These are phyloP conservation scores for Solanum hybrid DNA, from an alignment of 305 asterid species.

Conservation along the genomic window DNA sequence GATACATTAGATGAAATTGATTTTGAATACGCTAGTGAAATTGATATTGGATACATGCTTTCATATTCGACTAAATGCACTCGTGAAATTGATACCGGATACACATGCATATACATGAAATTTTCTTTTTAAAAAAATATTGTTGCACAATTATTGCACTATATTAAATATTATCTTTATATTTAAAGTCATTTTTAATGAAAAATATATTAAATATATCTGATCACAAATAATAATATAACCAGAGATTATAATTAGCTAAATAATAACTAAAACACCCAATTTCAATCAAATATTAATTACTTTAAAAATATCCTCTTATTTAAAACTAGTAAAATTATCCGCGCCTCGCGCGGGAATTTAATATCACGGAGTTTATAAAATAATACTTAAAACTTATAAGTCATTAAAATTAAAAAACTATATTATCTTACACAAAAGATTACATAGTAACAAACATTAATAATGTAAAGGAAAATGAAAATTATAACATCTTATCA, in stretches of 20 bases:
- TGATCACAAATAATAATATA: not conserved
- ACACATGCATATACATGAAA: not conserved
- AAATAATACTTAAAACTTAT: too few relatives aligned
- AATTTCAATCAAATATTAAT: not conserved
- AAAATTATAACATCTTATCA: too few relatives aligned
- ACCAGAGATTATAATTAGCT: not conserved
- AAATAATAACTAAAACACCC: not conserved
- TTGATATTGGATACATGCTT: not conserved
- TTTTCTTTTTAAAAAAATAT: not conserved
- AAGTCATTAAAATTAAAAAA: too few relatives aligned
- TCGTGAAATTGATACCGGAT: not conserved
- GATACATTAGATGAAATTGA: not conserved
- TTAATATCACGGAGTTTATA: too few relatives aligned
- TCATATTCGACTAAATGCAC: not conserved
- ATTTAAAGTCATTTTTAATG: not conserved
- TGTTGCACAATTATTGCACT: not conserved
- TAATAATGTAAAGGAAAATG: too few relatives aligned
- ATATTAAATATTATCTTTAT: not conserved
- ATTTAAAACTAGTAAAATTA: too few relatives aligned
- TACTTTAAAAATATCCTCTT: not conserved
- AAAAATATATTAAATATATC: not conserved
- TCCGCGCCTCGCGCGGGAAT: too few relatives aligned
- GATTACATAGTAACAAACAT: too few relatives aligned
- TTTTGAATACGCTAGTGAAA: not conserved
- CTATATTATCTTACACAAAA: too few relatives aligned